Percentiles rank a stretch among this genome's conserved stretches.
phyloP scores from a whole-genome alignment of 129 eudicot species.

The Dittrichia graveolens region DNA sequence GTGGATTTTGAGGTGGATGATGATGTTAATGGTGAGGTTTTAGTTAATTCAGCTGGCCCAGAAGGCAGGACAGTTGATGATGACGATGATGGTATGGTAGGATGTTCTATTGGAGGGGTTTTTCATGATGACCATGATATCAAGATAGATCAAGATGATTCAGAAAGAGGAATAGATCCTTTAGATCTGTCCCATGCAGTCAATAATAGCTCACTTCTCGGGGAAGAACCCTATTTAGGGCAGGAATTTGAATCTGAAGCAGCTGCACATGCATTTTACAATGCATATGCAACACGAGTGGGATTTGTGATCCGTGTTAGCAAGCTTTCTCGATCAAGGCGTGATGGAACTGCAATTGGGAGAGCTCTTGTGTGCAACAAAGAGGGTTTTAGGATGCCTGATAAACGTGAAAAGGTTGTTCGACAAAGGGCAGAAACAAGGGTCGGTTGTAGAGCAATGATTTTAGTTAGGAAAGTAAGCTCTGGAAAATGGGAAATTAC shows the following conservation, averaged over 20 bases:
- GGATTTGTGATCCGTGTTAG: conserved; percentile 87
- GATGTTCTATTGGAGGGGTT: conserved; percentile 57
- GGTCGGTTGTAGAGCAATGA: conserved; percentile 94
- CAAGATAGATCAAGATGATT: conserved; percentile 51
- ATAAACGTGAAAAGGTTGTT: conserved; percentile 79
- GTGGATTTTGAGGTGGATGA: conserved; percentile 68
- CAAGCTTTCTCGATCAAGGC: conserved; percentile 89
- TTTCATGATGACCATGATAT: conserved; percentile 54
- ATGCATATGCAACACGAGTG: conserved; percentile 71
- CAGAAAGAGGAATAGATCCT: conserved; percentile 47
- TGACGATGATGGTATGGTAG: conserved; percentile 54
- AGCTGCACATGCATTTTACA: conserved; percentile 88
- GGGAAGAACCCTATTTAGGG: conserved; percentile 77
- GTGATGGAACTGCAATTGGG: conserved; percentile 87
- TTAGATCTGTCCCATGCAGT: conserved; percentile 42
- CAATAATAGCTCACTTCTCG: conserved; percentile 36
- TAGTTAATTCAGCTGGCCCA: conserved; percentile 47
- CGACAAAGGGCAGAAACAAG: conserved; percentile 89
- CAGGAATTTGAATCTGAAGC: conserved; percentile 90
- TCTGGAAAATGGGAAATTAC: conserved; percentile 85
- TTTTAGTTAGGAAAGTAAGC: conserved; percentile 74
- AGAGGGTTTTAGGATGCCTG: conserved; percentile 89
- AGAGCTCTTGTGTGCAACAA: conserved; percentile 87
- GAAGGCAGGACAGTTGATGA: conserved; percentile 40
- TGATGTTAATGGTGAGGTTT: conserved; percentile 55